A percentile compares a stretch with the other conserved stretches of the same genome.
Conservation (phyloP, 2,329 filamentous ascomycete species). For the Sporothrix mexicana region DNA sequence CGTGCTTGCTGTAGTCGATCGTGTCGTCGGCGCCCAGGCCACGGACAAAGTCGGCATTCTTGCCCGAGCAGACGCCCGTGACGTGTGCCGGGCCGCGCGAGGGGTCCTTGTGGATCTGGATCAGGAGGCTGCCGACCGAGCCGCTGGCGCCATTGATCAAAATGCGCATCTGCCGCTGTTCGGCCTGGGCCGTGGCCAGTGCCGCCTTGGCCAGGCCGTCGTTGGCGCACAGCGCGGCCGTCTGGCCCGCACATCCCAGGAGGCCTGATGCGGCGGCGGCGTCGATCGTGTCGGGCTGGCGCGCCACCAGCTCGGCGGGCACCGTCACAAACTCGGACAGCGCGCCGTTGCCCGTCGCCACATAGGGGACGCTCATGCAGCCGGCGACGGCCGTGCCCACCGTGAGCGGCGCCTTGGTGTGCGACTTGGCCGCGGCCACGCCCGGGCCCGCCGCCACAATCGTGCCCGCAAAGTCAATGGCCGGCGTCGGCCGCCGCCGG, state of each 20-base stretch:
- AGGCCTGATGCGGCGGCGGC: slow-evolving; percentile 37
- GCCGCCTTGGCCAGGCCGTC: slow-evolving; percentile 38
- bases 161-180: slow-evolving; percentile 45
- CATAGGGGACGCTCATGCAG: slow-evolving; percentile 41
- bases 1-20: slow-evolving; percentile 51
- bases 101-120: slow-evolving; percentile 53
- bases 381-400: slow-evolving; percentile 44
- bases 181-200: slow-evolving; percentile 39
- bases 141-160: slow-evolving; percentile 59
- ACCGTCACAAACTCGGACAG: slow-evolving; percentile 47
- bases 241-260: slow-evolving; percentile 47
- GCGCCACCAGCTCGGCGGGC: slow-evolving; percentile 42
- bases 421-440: not conserved
- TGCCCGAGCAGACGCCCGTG: slow-evolving; percentile 55
- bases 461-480: slow-evolving; percentile 46
- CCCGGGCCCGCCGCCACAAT: slow-evolving; percentile 43
- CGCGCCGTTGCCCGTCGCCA: slow-evolving; percentile 43
- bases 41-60: slow-evolving; percentile 54
- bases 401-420: slow-evolving; percentile 32
- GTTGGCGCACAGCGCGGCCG: slow-evolving; percentile 42
- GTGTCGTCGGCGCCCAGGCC: slow-evolving; percentile 56
- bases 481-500: slow-evolving; percentile 42
- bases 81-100: slow-evolving; percentile 49
- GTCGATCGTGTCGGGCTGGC: slow-evolving; percentile 38
- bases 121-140: slow-evolving; percentile 54